Base-by-base conservation (phyloP, 2,329 filamentous ascomycete genomes). In the Amylocarpus encephaloides region DNA sequence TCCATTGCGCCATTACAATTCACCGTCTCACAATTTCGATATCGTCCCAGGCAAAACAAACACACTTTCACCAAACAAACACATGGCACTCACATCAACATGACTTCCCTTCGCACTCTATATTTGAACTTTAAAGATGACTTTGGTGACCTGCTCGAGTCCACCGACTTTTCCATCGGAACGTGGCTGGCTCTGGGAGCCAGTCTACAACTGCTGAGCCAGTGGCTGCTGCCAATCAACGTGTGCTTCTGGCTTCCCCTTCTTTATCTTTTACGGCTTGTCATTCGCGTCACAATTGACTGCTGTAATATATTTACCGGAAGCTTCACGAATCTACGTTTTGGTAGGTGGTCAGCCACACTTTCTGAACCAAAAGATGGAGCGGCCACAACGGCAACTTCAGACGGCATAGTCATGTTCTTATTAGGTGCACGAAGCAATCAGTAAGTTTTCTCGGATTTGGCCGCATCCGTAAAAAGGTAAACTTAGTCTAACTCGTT, bases 111-210 rank as follows among this genome's bases (percentile, higher is more conserved):
- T 35, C 30, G 19, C 22, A 5, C 43, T n/a, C 9, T 45, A 34
- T 35, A 45, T 22, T 11, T 35, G n/a, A 45, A 45, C 34, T 45
- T 45, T 16, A 45, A 45, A 45, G 43, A 35, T 18, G 26, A 45
- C 10, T 45, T 45, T 18, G 43, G 39, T 12, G 34, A 39, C 26
- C 39, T 48, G 30, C 32, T 48, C 0, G 46, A 48, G 32, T 34
- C 16, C 15, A 34, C 29, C 19, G 46, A 48, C 29, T 43, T 48
- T 15, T 48, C 39, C 5, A 16, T 43, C 16, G 16, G 22, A 12
- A 48, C 46, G 29, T 48, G 39, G 16, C 46, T 48, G 6, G 46
- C 39, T n/a, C 43, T 48, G 16, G 46, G 46, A 10, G 39, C 46
- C n/a, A 11, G 13, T 16, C n/a, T 48, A 5, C 46, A 48, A 18